These are phyloP conservation scores for Penicillium sp. DNA, from an alignment of 2,329 filamentous ascomycete genomes.

Conservation along the genomic window DNA sequence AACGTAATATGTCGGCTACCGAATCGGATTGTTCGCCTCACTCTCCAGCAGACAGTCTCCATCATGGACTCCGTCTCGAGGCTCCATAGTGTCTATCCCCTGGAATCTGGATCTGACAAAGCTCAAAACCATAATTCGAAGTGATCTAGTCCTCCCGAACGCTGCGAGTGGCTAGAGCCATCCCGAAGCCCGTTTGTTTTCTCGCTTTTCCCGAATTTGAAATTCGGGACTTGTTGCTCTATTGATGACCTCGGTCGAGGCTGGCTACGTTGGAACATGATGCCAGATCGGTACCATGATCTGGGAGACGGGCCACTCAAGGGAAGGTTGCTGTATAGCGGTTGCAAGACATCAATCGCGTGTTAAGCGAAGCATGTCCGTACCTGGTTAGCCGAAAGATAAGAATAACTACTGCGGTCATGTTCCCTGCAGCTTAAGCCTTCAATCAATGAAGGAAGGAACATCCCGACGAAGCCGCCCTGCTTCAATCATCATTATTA, in stretches of 20 bases:
- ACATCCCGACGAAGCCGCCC: slow-evolving; percentile 1
- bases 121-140: background rate
- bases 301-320: background rate
- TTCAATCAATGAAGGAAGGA: slow-evolving; percentile 2
- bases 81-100: background rate
- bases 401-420: slow-evolving; percentile 15
- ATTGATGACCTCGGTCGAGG: background rate
- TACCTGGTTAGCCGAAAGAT: background rate
- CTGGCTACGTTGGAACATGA: background rate
- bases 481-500: background rate
- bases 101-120: background rate
- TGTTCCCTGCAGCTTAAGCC: slow-evolving; percentile 4
- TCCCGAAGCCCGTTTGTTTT: background rate
- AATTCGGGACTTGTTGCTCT: background rate
- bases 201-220: background rate
- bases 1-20: slow-evolving; percentile 1
- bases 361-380: slow-evolving; percentile 6
- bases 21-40: slow-evolving; percentile 12
- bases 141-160: background rate
- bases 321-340: background rate
- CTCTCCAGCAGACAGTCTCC: background rate
- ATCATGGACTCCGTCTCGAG: background rate
- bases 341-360: background rate
- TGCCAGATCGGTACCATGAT: background rate
- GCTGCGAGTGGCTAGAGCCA: background rate